Evolutionary conservation across 1,139 yeast genomes (phyloP), one percentile per base, ranked within the genome.

Genomic region (Arxiozyma bovina): DNA sequence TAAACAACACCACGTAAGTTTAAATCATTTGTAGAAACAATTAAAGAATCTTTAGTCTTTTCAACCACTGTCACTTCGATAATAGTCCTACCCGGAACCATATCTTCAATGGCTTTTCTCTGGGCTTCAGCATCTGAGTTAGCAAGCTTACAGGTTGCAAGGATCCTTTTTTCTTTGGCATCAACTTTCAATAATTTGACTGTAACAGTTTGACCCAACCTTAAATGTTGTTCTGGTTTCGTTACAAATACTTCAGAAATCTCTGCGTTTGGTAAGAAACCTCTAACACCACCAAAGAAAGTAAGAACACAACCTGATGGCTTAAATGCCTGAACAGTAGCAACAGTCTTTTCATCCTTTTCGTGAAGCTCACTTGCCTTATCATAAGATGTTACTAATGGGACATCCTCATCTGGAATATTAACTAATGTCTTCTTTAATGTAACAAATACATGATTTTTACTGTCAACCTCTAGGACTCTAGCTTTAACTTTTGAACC

Each of bases 201-300:
- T 41, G 77, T 75, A 47, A 93, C 85, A 5, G 96, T 85, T 72
- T 93, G 99, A 3, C 96, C 96, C 25, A 87, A 66, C 60, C 82
- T 82, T 64, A 91, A 78, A 69, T 85, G 86, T 59, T 90, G 95
- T 61, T 80, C 81, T 21, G 96, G 90, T 54, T 82, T 81, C 55
- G 77, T 77, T 50, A 90, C 93, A 67, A 80, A 87, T 1, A 96
- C 85, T 71, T 93, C 98, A 53, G 96, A 86, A 63, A 93, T 87
- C 73, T 93, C 98, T 55, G 83, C 76, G 60, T 84, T 82, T 45
- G 98, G 98, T 59, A 93, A 75, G 67, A 82, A 91, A 0, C 93
- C 99, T 62, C 78, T 79, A 48, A 87, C 72, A 53, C 78, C 77
- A 55, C 95, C 95, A 67, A 89, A 90, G 65, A 93, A 90, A 30